Conservation (phyloP, 2,329 filamentous ascomycete genomes). For the Volutella citrinella region DNA sequence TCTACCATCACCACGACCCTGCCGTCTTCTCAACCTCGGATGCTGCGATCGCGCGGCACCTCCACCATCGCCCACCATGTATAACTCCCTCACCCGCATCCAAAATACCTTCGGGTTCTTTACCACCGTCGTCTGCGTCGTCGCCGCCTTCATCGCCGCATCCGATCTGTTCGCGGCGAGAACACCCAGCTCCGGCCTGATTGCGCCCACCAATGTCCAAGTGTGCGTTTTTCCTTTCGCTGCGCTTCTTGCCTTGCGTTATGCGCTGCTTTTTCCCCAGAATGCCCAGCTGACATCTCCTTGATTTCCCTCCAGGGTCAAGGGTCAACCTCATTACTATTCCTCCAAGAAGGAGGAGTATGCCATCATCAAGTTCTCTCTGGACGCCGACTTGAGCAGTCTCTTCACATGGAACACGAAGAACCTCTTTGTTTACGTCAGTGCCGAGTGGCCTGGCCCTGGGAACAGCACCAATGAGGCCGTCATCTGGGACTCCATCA, state of each 20-base stretch:
- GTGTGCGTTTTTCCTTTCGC: constrained; percentile 60
- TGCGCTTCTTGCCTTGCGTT: no score
- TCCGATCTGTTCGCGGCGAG: constrained; percentile 73
- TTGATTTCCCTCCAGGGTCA: no score
- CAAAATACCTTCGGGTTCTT: constrained; percentile 98
- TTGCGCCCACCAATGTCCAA: constrained; percentile 74
- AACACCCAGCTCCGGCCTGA: constrained; percentile 55
- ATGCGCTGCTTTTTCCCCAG: no score
- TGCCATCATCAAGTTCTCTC: constrained; percentile 87
- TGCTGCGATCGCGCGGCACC: constrained; percentile 14
- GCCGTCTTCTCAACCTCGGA: no score
- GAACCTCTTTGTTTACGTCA: constrained; percentile 94
- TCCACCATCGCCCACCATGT: constrained; percentile 60
- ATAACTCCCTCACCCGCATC: constrained; percentile 77
- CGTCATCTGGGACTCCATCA: constrained; percentile 95
- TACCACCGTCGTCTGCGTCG: constrained; percentile 83
- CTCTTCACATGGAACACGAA: constrained; percentile 99
- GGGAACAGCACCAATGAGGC: constrained; percentile 60
- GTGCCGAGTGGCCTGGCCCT: constrained; percentile 63
- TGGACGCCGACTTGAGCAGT: constrained; percentile 84
- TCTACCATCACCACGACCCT: no score
- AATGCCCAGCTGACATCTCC: no score
- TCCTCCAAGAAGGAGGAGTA: constrained; percentile 91
- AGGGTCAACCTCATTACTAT: constrained; percentile 95
- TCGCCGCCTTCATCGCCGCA: constrained; percentile 76